Base-by-base conservation (phyloP, 2,329 filamentous ascomycete species). In the Apiospora arundinis region DNA sequence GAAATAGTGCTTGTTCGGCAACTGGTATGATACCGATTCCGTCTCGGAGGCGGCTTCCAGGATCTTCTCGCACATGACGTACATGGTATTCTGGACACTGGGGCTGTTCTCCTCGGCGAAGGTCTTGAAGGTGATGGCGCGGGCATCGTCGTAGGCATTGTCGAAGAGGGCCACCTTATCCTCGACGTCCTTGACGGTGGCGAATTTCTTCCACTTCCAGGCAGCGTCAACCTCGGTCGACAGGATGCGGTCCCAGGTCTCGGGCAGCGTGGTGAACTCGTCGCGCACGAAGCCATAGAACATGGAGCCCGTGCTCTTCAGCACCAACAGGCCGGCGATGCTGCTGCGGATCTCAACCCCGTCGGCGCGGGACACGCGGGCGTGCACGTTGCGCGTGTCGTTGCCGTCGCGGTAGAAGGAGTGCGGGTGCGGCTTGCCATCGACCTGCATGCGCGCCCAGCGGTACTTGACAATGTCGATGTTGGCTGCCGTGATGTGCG, bases 1-100 rank as follows among this genome's bases (percentile, higher is more conserved):
- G 80, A 98, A 98, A 85, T 98, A 98, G 84, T 99, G 96, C 86
- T 98, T 98, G 87, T 99, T 99, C 14, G 96, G 96, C 78, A 99
- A 87, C 11, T 92, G 87, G 81, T 98, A 98, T 77, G 92, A 89
- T 56, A 96, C 93, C 28, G 88, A 86, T 63, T 92, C 89, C 28
- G 95, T 89, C 74, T 91, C 86, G 18, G 94, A 92, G 32, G 91
- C 93, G 28, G 87, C 90, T 11, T 89, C 92, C 69, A 99, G 86
- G 76, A 99, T 97, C 81, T 92, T 86, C 82, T 95, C 92, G 77
- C 90, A 91, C 95, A 99, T 99, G 87, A 98, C 97, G 87, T 98
- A 99, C 96, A 99, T 98, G 73, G 95, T 98, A 77, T 92, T 92
- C 85, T 99, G 96, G 32, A 99, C 96, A 77, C 94, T 97, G 66